Evolutionary conservation across 495 filamentous ascomycete species (phyloP), one percentile per base, ranked within the genome.

Genomic region (Emericellopsis terricola): DNA sequence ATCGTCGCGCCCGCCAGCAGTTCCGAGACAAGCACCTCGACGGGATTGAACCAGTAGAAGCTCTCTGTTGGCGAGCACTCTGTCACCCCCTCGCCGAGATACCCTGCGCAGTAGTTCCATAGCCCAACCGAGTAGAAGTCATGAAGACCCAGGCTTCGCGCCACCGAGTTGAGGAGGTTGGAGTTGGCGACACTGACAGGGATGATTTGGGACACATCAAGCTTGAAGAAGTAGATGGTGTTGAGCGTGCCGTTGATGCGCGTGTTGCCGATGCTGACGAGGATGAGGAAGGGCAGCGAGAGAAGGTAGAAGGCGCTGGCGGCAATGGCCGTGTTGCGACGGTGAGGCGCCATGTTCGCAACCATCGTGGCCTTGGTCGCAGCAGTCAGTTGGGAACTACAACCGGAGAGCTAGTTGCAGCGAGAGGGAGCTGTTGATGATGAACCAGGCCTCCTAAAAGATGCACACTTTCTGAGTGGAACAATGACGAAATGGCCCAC

Each of bases 61-160:
- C 59, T 56, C 41, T 69, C 30, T 6, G 83, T 73, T 13, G 62
- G 56, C 20, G 73, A 78, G 55, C 86, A 94, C 39, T 50, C 50
- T 7, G 81, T 87, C 33, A 89, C 74, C 4, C 81, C 79, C 54
- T 68, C 54, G 29, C 62, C 61, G 28, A 73, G 53, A 53, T 83
- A 86, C 13, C 86, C 86, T 55, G 87, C 80, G 45, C 86, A 94
- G 49, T 76, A 92, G 23, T 69, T 73, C 85, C 85, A 94, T 9
- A 94, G 51, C 4, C 86, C 86, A 23, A 92, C 83, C 45, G 81
- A 76, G 51, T 96, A 96, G 56, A 89, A 96, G 55, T 94, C 86
- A 43, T 91, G 81, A 13, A 94, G 60, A 5, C 86, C 86, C 31
- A 96, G 66, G 8, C 76, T 76, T 27, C 78, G 80, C n/a, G 85